Evolutionary conservation across 2,329 filamentous ascomycete species (phyloP), one percentile per base, ranked within the genome.

Genomic region (Paecilomyces variotii): DNA sequence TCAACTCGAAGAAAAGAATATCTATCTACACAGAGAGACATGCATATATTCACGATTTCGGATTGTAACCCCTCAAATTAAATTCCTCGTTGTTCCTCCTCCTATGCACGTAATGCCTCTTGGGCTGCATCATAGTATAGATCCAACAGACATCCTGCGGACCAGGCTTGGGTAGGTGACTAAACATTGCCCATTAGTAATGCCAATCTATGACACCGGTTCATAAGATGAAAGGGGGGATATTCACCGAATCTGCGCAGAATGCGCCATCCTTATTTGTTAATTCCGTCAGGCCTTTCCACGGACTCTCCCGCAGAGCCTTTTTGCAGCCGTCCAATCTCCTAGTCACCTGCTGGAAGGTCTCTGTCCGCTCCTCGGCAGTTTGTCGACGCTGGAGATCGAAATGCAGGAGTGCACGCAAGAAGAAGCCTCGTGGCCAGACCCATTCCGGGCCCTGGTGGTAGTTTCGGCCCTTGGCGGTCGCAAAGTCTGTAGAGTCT

Each of bases 361-460:
- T 89, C 75, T 97, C 94, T 0, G 87, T 88, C 32, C 87, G 84
- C 62, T 88, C 90, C 67, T 90, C 83, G 3, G 76, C 71, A 1
- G 81, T 84, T 62, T 82, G 81, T 54, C 90, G 83, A 30, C 91
- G 82, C 78, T 83, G 82, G 55, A 97, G 78, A 71, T 97, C 91
- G 68, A 97, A 97, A 73, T 91, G 89, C 62, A 99, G 82, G 63
- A 99, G 79, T 0, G 94, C 94, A 54, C 95, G 87, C 25, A 97
- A 80, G 81, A 96, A 99, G 79, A 91, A 99, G 3, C 94, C 94
- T 0, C 91, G 93, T 0, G 93, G 95, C 94, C 94, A 99, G 26
- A 97, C 78, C 94, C 94, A 99, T 74, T 99, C 94, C 0, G 94
- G 95, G 3, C 94, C 94, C 74, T 97, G 93, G 74, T 99, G 94